Evolutionary conservation across 2,329 filamentous ascomycete genomes (phyloP), one percentile per base, ranked within the genome.

Genomic region (Exophiala calicioides): DNA sequence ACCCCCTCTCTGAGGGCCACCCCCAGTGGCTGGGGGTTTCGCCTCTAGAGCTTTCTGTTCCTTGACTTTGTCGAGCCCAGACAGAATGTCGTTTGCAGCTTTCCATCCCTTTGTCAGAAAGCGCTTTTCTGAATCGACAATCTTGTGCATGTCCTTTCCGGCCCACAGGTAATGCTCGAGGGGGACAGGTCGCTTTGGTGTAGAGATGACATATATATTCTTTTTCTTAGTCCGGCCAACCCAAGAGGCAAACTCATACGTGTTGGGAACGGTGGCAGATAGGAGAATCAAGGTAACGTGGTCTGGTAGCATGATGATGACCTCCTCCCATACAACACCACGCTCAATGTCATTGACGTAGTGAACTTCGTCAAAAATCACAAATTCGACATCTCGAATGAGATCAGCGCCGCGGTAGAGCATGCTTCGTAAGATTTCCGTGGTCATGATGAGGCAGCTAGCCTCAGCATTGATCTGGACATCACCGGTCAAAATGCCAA

Each of bases 391-490:
- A 63, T 98, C 93, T 58, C 93, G 82, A 57, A 98, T 96, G 12
- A 98, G 71, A 71, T 98, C 93, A 4, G 93, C 91, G 50, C 93
- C 93, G 50, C 91, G 82, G 63, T 98, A 98, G 35, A 98, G 81
- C 91, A 98, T 98, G 74, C 93, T 97, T 47, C 93, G 82, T 47
- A 98, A 71, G 71, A 98, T 98, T 65, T 98, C 93, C 0, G 93
- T 98, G 0, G 93, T 98, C 93, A 98, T 98, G 68, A 98, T 97
- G 31, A 98, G 77, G 70, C 93, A 98, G 68, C 91, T 97, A 20
- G 93, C 93, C 71, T 97, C 93, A 0, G 91, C 89, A 56, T 94
- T 90, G 61, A 98, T 98, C 67, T 98, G 93, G 4, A 98, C 93
- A 71, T 98, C 93, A 50, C 93, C 93, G 0, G 93, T 98, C 55